Base-by-base conservation (phyloP, 1,139 yeast species). In the Kodamaea arcana region DNA sequence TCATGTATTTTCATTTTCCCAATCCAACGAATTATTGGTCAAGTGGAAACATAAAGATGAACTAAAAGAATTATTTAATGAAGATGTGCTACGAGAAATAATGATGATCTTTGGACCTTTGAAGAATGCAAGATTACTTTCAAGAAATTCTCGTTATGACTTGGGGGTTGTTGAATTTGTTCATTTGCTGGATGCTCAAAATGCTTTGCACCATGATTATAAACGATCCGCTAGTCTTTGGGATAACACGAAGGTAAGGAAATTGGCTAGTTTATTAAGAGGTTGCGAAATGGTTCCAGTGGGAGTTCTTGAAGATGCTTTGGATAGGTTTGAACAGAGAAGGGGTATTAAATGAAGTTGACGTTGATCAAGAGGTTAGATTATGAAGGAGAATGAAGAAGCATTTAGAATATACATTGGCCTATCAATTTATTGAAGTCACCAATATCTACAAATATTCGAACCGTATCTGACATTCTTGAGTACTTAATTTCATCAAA, bases 71-170 rank as follows among this genome's bases (percentile, higher is more conserved):
- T 39, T 53, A 20, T 55, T 74, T 23, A 58, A 56, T 20, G 47
- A 46, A 3, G 64, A 58, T 2, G 53, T 66, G 1, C 45, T 76
- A 10, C 25, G 29, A 12, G 56, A 60, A 33, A 55, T 75, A 16
- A 72, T 76, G 78, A 44, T 48, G 17, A 66, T 66, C 2, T 76
- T 75, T 52, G 80, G 81, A 0, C 46, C 57, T 0, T 49, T 73
- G 1, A 39, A 34, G 5, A 23, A 43, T 0, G 53, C 58, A 1
- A 26, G 41, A 15, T 33, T 57, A 8, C 27, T 44, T 6, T 38
- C 39, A 1, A 15, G 29, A 2, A 38, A 43, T 5, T 33, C 37
- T 3, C 42, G 62, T 29, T 74, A 75, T 44, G 65, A 60, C 32
- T 51, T 56, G 17, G 80, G 75, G 0, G 34, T 50, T 0, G 55